These are phyloP conservation scores for Lotmaria passim DNA, from an alignment of 208 protist species.

Conservation along the genomic window DNA sequence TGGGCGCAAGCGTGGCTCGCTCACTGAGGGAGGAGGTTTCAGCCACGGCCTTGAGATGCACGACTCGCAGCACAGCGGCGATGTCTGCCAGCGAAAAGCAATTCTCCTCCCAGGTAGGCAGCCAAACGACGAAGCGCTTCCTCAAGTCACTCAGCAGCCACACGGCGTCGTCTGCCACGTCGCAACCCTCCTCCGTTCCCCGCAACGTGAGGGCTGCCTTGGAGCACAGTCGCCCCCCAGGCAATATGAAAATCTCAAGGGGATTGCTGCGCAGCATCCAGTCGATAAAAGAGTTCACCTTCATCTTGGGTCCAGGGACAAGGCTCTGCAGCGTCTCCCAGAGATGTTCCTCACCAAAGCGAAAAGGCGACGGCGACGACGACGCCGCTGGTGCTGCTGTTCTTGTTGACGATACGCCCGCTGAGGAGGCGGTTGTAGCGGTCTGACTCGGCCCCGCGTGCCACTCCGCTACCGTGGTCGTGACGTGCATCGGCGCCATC, in stretches of 20 bases:
- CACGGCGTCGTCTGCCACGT: neutral
- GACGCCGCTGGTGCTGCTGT: no score
- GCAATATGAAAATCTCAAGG: neutral
- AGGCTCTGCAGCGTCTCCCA: neutral
- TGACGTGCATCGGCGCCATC: no score
- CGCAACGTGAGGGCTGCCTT: neutral
- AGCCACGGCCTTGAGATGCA: neutral
- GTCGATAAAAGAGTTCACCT: no score
- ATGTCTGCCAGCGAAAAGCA: neutral
- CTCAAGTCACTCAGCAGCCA: neutral
- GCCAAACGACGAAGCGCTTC: neutral
- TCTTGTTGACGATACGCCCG: no score
- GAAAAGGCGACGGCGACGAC: no score
- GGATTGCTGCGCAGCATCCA: slow-evolving; percentile 16
- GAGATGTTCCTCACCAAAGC: no score
- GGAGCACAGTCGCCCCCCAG: neutral
- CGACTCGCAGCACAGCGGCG: neutral
- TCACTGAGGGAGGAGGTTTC: no score
- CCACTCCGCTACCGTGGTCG: no score
- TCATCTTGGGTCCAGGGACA: neutral
- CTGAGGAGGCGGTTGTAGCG: no score
- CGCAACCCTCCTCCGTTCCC: neutral
- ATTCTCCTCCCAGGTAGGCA: neutral
- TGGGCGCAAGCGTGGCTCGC: neutral
- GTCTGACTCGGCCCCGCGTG: no score